Evolutionary conservation across 805 yeast species (phyloP).

Genomic region (Wickerhamomyces queroliae): DNA sequence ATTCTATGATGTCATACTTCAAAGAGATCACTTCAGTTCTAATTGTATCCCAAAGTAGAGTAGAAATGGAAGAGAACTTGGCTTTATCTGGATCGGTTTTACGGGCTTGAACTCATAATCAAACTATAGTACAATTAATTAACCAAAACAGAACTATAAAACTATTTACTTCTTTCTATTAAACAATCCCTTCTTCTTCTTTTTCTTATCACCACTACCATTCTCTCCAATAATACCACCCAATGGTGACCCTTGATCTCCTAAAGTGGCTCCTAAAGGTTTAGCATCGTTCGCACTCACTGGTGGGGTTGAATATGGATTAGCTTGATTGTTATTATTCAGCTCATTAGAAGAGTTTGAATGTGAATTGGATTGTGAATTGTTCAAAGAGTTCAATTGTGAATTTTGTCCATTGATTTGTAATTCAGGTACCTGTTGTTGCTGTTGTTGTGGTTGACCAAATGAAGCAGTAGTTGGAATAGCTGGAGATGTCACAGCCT

Average conservation of each 20-base stretch:
- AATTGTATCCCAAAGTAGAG: no score
- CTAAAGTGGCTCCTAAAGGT: background rate
- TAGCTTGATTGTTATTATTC: background rate
- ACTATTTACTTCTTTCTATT: background rate
- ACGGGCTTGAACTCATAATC: no score
- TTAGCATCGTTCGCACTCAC: background rate
- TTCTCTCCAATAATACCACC: constrained; percentile 2
- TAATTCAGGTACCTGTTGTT: background rate
- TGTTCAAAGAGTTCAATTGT: background rate
- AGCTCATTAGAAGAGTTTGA: background rate
- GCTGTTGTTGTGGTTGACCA: background rate
- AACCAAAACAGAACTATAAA: no score
- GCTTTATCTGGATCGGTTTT: no score
- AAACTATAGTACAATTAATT: no score
- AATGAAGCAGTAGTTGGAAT: background rate
- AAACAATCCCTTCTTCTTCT: background rate
- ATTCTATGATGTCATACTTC: no score
- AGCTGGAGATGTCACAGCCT: background rate
- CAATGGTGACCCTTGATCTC: constrained; percentile 1
- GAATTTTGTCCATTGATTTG: background rate
- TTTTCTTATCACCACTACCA: background rate
- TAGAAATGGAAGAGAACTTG: no score
- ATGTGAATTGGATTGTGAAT: background rate
- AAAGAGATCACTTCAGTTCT: no score
- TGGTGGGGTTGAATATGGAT: background rate